Conservation (phyloP, 1,139 yeast genomes). For the Candida neerlandica region DNA sequence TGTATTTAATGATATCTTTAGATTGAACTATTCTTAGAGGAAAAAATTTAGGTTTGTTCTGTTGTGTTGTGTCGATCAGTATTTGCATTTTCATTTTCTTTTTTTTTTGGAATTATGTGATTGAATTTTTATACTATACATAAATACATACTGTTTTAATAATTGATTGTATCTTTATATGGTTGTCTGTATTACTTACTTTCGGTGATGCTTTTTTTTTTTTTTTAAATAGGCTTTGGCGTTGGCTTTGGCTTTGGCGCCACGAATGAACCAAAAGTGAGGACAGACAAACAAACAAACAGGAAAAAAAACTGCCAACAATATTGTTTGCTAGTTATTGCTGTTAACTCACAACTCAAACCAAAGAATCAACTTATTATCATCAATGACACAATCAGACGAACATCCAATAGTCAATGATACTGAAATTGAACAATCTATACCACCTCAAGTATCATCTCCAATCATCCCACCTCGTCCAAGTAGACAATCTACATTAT, state of each 20-base stretch:
- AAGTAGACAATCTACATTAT: background rate
- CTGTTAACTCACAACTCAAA: background rate
- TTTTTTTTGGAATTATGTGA: background rate
- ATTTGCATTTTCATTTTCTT: background rate
- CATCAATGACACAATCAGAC: background rate
- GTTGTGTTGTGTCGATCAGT: background rate
- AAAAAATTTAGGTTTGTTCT: background rate
- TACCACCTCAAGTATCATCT: background rate
- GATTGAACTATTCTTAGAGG: slow-evolving; percentile 71
- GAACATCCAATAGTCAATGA: background rate
- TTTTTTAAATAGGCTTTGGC: too few species aligned
- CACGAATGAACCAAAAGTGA: background rate
- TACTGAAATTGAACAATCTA: slow-evolving; percentile 1
- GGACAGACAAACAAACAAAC: background rate
- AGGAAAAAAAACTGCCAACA: background rate
- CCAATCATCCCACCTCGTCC: slow-evolving; percentile 8
- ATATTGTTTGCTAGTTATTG: background rate
- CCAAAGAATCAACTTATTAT: background rate
- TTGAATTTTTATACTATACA: background rate
- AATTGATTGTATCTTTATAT: too few species aligned
- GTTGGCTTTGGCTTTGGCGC: background rate
- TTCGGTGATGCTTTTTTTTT: too few species aligned
- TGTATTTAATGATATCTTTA: slow-evolving; percentile 95
- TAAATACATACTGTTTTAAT: background rate
- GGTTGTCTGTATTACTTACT: too few species aligned